These are phyloP conservation scores for Verticillium klebahnii DNA, from an alignment of 2,329 filamentous ascomycete species.

Conservation along the genomic window DNA sequence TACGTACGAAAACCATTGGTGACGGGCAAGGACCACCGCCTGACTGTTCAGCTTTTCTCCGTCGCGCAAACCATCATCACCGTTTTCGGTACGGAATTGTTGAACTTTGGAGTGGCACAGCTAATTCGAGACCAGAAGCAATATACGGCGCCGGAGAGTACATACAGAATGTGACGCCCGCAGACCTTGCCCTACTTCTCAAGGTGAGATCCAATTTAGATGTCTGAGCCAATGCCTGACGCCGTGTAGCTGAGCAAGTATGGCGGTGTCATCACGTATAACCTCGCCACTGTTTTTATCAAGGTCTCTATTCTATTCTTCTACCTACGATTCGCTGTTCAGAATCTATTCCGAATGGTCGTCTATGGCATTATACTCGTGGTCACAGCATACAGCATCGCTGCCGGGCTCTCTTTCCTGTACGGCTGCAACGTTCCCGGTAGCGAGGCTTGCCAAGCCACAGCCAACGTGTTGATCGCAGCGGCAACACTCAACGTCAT, in stretches of 20 bases:
- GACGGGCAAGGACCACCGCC: too few species aligned
- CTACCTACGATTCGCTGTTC: conserved; percentile 14
- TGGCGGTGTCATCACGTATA: conserved; percentile 9
- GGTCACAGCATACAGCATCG: conserved; percentile 5
- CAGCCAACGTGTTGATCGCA: too few species aligned
- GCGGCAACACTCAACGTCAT: too few species aligned
- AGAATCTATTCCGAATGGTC: background rate
- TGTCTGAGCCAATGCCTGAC: background rate
- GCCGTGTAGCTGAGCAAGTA: background rate
- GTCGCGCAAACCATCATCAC: too few species aligned
- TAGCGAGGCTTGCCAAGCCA: background rate
- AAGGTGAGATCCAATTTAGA: background rate
- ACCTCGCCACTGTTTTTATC: conserved; percentile 14
- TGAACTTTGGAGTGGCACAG: too few species aligned
- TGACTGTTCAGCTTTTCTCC: too few species aligned
- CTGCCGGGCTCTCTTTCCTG: conserved; percentile 4
- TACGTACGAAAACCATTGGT: too few species aligned
- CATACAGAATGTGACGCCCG: background rate
- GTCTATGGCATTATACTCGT: conserved; percentile 10
- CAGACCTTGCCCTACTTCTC: background rate
- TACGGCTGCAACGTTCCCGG: conserved; percentile 8
- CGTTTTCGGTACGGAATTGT: too few species aligned
- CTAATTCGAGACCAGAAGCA: background rate
- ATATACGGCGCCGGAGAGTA: background rate
- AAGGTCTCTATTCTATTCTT: conserved; percentile 16